These are phyloP conservation scores for Nakazawaea pomicola DNA, from an alignment of 805 yeast species.

Conservation along the genomic window DNA sequence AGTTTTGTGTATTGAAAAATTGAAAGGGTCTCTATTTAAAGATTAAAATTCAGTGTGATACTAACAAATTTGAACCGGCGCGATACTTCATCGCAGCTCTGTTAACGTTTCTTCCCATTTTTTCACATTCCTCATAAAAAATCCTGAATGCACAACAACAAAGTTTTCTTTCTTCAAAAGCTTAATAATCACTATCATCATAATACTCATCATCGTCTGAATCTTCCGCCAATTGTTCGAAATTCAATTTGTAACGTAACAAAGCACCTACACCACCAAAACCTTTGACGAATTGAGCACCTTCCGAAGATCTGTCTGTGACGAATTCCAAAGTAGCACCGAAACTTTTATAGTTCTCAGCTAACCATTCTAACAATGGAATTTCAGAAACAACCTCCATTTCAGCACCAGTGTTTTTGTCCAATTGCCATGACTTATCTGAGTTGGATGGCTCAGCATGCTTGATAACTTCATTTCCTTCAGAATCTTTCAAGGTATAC, in stretches of 20 bases:
- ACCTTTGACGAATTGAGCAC: slow-evolving; percentile 96
- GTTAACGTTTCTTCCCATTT: too few species aligned
- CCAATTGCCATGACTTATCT: slow-evolving; percentile 71
- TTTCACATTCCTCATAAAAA: too few species aligned
- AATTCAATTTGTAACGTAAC: slow-evolving; percentile 93
- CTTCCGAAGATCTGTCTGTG: slow-evolving; percentile 94
- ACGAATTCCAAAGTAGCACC: slow-evolving; percentile 97
- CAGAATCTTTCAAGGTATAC: slow-evolving; percentile 78
- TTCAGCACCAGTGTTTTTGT: slow-evolving; percentile 83
- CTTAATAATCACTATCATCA: slow-evolving; percentile 50
- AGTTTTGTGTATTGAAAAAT: too few species aligned
- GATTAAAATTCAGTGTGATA: too few species aligned
- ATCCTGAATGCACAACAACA: too few species aligned
- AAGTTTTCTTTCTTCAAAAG: neutral
- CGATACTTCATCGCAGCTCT: too few species aligned
- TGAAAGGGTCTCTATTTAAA: too few species aligned
- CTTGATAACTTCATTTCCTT: slow-evolving; percentile 70
- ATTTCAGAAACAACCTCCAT: slow-evolving; percentile 86
- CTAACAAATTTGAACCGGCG: too few species aligned
- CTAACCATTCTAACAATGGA: slow-evolving; percentile 93
- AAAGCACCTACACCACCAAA: slow-evolving; percentile 99
- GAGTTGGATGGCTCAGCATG: slow-evolving; percentile 69
- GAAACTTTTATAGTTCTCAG: slow-evolving; percentile 88
- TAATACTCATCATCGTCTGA: slow-evolving; percentile 85
- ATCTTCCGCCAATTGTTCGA: slow-evolving; percentile 89